Evolutionary conservation across 2,329 filamentous ascomycete species (phyloP), one percentile per base, ranked within the genome.

Genomic region (Cercospora canescens): DNA sequence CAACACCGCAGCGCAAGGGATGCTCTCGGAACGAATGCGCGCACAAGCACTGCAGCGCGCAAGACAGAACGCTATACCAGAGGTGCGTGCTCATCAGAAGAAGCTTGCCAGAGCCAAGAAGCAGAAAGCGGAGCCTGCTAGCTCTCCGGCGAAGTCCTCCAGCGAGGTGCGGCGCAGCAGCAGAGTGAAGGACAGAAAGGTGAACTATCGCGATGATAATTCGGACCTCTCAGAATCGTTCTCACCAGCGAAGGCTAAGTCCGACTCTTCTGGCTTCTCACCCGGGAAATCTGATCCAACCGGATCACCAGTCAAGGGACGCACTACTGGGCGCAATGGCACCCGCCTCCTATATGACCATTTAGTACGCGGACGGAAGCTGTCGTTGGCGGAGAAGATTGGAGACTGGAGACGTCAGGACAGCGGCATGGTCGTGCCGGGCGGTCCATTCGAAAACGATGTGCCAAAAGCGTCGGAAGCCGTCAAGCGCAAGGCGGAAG

Each of bases 121-220:
- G 56, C 57, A 60, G 14, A 52, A 60, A 21, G 28, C 58, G 14
- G 60, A 67, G 35, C 30, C 32, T 18, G 32, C 50, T 6, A 35
- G 21, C 21, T 58, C 62, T 11, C 62, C 62, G 12, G 52, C 32
- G 35, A 58, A 65, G 37, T 57, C 64, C 4, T 37, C 50, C 14
- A 37, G 54, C 26, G 39, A 60, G 41, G 62, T 69, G 6, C 67
- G 69, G 6, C 62, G 70, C 2, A 72, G 70, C 52, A 58, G 67
- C 12, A 64, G 70, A 14, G 64, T 62, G 4, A 64, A 59, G 12
- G 63, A 54, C 35, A 72, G 69, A 52, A 58, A 67, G 55, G 41
- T 72, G 39, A 68, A 67, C 50, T 72, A 72, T 39, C 62, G 60
- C 3, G 70, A 70, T 56, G 62, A 62, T 14, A 18, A 41, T 5